phyloP scores from a whole-genome alignment of 371 early-diverging fungal genomes.

The Synchytrium microbalum region DNA sequence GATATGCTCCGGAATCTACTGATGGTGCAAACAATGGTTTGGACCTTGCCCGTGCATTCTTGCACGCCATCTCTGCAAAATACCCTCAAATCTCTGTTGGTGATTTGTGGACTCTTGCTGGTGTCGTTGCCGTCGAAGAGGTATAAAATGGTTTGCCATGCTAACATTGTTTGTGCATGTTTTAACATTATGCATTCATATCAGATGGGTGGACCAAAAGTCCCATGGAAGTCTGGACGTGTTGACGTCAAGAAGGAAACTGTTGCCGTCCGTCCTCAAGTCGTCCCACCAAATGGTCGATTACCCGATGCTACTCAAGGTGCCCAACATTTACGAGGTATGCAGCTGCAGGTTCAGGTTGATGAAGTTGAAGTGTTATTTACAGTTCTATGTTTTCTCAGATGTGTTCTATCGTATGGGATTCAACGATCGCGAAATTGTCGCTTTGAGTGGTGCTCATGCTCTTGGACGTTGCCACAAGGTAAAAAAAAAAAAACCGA shows the following conservation, averaged over 20 bases:
- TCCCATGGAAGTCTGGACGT: constrained; percentile 86
- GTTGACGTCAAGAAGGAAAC: constrained; percentile 39
- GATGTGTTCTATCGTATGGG: constrained; percentile 87
- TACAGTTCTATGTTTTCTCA: constrained; percentile 50
- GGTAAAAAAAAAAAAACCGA: constrained; percentile 64
- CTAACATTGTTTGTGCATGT: too few species aligned
- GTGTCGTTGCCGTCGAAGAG: constrained; percentile 76
- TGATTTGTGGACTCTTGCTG: constrained; percentile 92
- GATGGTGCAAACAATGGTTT: constrained; percentile 88
- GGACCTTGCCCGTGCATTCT: constrained; percentile 57
- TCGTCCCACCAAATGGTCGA: constrained; percentile 81
- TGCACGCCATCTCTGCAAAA: constrained; percentile 74
- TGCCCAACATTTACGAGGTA: constrained; percentile 5
- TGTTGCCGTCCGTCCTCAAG: too few species aligned
- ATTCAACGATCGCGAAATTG: constrained; percentile 92
- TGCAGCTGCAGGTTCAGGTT: not conserved
- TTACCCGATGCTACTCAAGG: constrained; percentile 85
- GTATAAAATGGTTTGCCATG: too few species aligned
- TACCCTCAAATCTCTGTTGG: constrained; percentile 84
- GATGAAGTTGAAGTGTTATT: not conserved
- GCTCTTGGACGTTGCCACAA: constrained; percentile 46
- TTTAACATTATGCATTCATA: too few species aligned
- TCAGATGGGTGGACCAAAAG: constrained; percentile 80
- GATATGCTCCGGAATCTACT: constrained; percentile 57
- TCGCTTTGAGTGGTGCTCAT: constrained; percentile 82